phyloP scores from a whole-genome alignment of 192 early-diverging fungal species.

The Lobulomyces angularis region DNA sequence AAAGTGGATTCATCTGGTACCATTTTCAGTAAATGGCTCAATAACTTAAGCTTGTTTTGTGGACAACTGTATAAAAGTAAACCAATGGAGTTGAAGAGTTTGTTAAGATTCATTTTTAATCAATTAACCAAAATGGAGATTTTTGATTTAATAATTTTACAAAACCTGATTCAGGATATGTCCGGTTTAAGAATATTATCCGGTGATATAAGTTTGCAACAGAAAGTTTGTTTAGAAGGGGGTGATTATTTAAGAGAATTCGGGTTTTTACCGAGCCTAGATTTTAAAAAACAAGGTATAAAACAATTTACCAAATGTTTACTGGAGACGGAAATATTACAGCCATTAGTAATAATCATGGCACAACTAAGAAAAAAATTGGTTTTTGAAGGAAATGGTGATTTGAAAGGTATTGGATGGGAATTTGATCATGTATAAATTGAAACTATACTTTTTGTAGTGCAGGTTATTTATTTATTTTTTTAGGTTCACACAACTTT shows the following conservation, averaged over 20 bases:
- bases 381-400: conserved; percentile 23
- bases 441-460: too few relatives aligned
- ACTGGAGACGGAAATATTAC: conserved; percentile 33
- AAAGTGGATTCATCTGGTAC: conserved; percentile 55
- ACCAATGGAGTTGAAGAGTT: conserved; percentile 46
- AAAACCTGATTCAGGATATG: conserved; percentile 61
- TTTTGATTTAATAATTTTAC: conserved; percentile 52
- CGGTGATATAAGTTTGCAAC: conserved; percentile 45
- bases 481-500: conserved; percentile 52
- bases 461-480: conserved; percentile 40
- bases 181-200: conserved; percentile 49
- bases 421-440: too few relatives aligned
- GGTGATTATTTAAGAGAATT: conserved; percentile 46
- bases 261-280: conserved; percentile 29
- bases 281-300: conserved; percentile 35
- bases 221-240: conserved; percentile 49
- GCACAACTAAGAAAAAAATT: conserved; percentile 44
- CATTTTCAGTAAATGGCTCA: conserved; percentile 48
- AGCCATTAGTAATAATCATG: conserved; percentile 44
- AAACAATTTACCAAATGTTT: conserved; percentile 43
- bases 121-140: conserved; percentile 42
- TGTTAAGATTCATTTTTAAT: conserved; percentile 53
- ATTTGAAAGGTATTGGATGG: conserved; percentile 6
- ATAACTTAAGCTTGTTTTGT: conserved; percentile 46
- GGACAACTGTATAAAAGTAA: conserved; percentile 56